Conservation (phyloP, 1,284 basidiomycete genomes). For the Ustilago xerochloae region DNA sequence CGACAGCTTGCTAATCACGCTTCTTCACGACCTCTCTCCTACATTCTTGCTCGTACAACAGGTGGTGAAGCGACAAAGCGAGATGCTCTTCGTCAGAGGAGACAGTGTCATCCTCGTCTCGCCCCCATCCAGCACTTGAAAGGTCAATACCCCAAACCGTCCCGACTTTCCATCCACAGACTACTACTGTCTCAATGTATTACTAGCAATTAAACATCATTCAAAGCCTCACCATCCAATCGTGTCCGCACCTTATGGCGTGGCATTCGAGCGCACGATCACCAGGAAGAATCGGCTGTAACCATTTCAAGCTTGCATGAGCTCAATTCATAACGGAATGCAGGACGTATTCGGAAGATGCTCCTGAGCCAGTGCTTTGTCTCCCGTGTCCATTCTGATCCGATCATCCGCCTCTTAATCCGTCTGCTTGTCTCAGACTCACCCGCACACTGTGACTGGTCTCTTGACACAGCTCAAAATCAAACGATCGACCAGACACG, state of each 20-base stretch:
- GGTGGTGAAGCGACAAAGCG: slow-evolving; percentile 92
- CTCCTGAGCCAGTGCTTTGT: no score
- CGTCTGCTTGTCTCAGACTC: no score
- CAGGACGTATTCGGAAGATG: no score
- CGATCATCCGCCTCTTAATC: not conserved
- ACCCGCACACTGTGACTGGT: no score
- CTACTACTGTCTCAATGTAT: slow-evolving; percentile 9
- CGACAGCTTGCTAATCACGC: no score
- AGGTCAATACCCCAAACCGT: not conserved
- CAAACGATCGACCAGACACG: not conserved
- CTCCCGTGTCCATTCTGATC: no score
- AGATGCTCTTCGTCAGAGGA: slow-evolving; percentile 97
- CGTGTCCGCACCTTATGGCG: not conserved
- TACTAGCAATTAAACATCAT: slow-evolving; percentile 14
- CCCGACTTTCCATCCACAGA: not conserved
- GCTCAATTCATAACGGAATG: no score
- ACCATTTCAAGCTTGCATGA: no score
- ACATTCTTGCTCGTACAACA: slow-evolving; percentile 66
- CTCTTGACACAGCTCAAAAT: not conserved
- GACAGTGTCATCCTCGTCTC: slow-evolving; percentile 69
- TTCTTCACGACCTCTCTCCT: no score
- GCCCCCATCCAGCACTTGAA: slow-evolving; percentile 52
- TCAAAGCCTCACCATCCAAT: not conserved
- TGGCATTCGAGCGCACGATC: no score
- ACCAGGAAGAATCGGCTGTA: no score